Evolutionary conservation across 345 rosid species (phyloP), one percentile per base, ranked within the genome.

Genomic region (Chamaenerion angustifolium): DNA sequence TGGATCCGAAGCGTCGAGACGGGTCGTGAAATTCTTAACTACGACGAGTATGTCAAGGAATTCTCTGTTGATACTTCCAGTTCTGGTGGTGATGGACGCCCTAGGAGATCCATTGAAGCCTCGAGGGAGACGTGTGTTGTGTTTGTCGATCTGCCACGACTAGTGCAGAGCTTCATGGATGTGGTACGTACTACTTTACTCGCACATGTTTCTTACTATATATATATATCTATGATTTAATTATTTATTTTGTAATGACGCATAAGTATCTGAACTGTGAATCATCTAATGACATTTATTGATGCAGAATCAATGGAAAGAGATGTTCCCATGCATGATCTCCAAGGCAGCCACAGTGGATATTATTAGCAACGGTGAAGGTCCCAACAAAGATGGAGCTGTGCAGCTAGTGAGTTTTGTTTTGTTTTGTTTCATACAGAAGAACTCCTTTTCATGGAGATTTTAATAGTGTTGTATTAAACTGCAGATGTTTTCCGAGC

Each of bases 271-370:
- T n/a, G n/a, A n/a, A n/a, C n/a, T n/a, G n/a, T n/a, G n/a, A n/a
- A n/a, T n/a, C n/a, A n/a, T n/a, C n/a, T n/a, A n/a, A n/a, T n/a
- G n/a, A n/a, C n/a, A n/a, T n/a, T n/a, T n/a, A n/a, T n/a, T n/a
- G n/a, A n/a, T n/a, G n/a, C n/a, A n/a, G n/a, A 82, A 74, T 70
- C 93, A 78, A 60, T 92, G 98, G 98, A 92, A 74, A 68, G 95
- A 88, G 65, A 82, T 80, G 95, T 92, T 92, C 67, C 87, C 98
- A n/a, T 69, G 88, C 69, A 64, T 92, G 65, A 64, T 92, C 56
- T 80, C 98, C 42, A 92, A 92, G 71, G 96, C 94, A 10, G 90
- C 79, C 0, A 80, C 81, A 0, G 86, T 87, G 17, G 95, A 84
- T 72, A 80, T 84, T 15, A 76, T 92, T 45, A 56, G 78, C 70